Conservation (phyloP, 257 asterid genomes). For the Solanum chilense region DNA sequence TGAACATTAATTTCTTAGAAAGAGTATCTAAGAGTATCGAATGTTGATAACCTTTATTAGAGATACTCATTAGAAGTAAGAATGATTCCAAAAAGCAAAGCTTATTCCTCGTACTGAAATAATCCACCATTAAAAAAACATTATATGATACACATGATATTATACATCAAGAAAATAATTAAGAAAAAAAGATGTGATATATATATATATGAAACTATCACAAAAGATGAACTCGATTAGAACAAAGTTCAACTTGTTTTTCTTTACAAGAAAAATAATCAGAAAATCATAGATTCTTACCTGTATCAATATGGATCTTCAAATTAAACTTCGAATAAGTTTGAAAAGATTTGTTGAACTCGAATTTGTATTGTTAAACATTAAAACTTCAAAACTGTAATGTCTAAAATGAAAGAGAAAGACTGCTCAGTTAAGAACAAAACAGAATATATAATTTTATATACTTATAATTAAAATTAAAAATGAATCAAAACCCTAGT, state of each 20-base stretch:
- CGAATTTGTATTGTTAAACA: too few species aligned
- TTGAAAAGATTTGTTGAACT: too few species aligned
- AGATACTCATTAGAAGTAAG: too few species aligned
- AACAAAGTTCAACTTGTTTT: background rate
- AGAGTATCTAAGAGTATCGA: background rate
- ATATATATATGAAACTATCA: background rate
- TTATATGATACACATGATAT: background rate
- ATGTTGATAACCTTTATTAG: too few species aligned
- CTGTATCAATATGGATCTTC: too few species aligned
- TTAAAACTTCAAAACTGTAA: background rate
- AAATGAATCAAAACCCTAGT: background rate
- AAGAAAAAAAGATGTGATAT: background rate
- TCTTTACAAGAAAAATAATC: background rate
- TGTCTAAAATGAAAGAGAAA: background rate
- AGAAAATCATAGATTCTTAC: background rate
- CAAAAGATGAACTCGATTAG: background rate
- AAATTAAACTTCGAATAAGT: too few species aligned
- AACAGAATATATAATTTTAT: too few species aligned
- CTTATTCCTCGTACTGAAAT: background rate
- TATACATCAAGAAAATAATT: background rate
- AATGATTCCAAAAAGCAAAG: too few species aligned
- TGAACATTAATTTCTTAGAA: background rate
- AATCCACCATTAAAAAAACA: too few species aligned
- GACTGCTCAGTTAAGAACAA: background rate
- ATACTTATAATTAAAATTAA: background rate